Percentiles rank a stretch among this genome's conserved stretches.
Evolutionary conservation across 148 eudicot genomes (phyloP).

Genomic region (Talinum fruticosum): DNA sequence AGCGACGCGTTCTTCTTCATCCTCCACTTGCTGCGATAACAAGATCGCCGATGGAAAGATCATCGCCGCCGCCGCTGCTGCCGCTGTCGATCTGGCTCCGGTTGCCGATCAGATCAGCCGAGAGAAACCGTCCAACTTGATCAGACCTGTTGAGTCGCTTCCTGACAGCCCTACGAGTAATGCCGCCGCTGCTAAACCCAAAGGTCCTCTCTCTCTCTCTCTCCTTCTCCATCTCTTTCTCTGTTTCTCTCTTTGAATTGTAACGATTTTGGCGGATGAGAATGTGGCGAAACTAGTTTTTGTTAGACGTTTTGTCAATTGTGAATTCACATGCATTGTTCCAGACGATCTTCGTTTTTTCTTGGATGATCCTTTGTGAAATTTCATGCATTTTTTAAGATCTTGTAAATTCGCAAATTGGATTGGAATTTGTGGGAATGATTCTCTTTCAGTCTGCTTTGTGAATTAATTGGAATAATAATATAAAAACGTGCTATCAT

Average conservation of each 20-base stretch:
- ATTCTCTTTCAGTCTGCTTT: neutral
- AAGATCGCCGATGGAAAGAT: slow-evolving; percentile 1
- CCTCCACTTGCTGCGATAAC: slow-evolving; percentile 18
- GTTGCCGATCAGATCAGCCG: slow-evolving; percentile 5
- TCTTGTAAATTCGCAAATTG: neutral
- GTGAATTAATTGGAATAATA: neutral
- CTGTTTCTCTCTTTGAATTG: neutral
- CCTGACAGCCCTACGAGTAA: slow-evolving; percentile 28
- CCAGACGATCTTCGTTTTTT: neutral
- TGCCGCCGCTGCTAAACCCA: slow-evolving; percentile 20
- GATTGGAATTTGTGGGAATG: neutral
- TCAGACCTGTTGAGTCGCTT: slow-evolving; percentile 35
- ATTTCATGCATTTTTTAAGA: neutral
- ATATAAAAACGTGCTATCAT: neutral
- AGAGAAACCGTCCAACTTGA: slow-evolving; percentile 21
- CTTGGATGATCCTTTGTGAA: neutral
- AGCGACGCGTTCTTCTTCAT: slow-evolving; percentile 29
- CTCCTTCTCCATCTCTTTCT: neutral
- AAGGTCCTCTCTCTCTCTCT: slow-evolving; percentile 21
- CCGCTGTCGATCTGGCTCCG: slow-evolving; percentile 15
- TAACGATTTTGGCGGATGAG: neutral
- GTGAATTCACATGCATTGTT: neutral
- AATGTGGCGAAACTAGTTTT: neutral
- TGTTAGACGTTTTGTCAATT: neutral
- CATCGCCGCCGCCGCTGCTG: slow-evolving; percentile 7